Conservation (phyloP, 805 yeast genomes). For the Hanseniaspora guilliermondii region DNA sequence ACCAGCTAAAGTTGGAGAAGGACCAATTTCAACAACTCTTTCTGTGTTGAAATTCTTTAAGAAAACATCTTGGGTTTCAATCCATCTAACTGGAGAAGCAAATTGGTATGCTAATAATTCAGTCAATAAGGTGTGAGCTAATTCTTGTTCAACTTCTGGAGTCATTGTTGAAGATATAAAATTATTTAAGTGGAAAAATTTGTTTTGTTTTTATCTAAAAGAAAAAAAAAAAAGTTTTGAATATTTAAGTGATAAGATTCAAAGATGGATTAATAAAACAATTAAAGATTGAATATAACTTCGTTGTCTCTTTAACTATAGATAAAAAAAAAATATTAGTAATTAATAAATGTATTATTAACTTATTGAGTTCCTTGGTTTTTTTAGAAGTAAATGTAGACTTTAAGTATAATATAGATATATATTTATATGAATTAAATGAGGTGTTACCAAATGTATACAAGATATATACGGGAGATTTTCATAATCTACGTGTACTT, state of each 20-base stretch:
- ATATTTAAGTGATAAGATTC: not conserved
- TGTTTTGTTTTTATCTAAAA: not conserved
- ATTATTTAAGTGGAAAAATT: not conserved
- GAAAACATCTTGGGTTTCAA: constrained; percentile 97
- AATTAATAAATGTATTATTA: too few relatives aligned
- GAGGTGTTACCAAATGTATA: too few relatives aligned
- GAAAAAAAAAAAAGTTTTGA: not conserved
- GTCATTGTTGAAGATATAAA: constrained; percentile 28
- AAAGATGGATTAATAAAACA: not conserved
- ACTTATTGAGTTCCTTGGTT: too few relatives aligned
- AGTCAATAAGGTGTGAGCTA: constrained; percentile 85
- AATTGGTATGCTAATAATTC: constrained; percentile 97
- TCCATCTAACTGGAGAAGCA: constrained; percentile 99
- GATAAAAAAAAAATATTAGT: too few relatives aligned
- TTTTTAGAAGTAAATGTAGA: too few relatives aligned
- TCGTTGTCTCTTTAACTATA: too few relatives aligned
- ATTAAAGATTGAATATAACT: too few relatives aligned
- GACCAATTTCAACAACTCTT: constrained; percentile 96
- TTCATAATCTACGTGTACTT: too few relatives aligned
- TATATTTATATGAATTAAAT: too few relatives aligned
- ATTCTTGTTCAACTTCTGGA: constrained; percentile 95
- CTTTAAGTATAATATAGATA: too few relatives aligned
- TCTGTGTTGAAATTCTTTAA: constrained; percentile 89
- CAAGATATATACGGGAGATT: too few relatives aligned
- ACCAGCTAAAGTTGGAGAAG: constrained; percentile 96